Percentiles rank a stretch among this genome's conserved stretches.
Evolutionary conservation across 2,329 filamentous ascomycete genomes (phyloP).

Genomic region (Epichloe aotearoae): DNA sequence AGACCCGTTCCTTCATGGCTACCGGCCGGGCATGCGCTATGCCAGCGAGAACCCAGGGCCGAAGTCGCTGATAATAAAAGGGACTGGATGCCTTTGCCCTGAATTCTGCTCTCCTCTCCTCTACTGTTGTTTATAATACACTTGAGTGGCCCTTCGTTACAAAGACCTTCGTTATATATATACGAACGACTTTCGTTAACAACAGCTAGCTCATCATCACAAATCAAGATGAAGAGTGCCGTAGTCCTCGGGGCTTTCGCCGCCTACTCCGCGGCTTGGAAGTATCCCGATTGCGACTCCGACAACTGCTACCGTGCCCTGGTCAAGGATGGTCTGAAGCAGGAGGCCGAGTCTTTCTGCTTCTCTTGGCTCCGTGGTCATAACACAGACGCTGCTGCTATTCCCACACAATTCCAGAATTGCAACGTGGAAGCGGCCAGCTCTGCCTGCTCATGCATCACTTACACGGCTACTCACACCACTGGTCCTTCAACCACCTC

Average conservation of each 20-base stretch:
- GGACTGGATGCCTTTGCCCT: background rate
- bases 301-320: constrained; percentile 25
- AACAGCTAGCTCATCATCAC: background rate
- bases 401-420: constrained; percentile 20
- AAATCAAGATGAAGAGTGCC: constrained; percentile 21
- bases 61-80: background rate
- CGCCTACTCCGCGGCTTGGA: constrained; percentile 15
- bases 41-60: background rate
- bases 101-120: too few relatives aligned
- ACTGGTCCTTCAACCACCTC: background rate
- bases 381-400: constrained; percentile 13
- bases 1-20: background rate
- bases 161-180: background rate
- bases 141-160: constrained; percentile 3
- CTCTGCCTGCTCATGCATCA: constrained; percentile 26
- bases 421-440: constrained; percentile 14
- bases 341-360: constrained; percentile 19
- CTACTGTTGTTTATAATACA: background rate
- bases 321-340: constrained; percentile 18
- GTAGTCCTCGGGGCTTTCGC: constrained; percentile 20
- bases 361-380: constrained; percentile 17
- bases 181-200: constrained; percentile 13
- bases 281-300: constrained; percentile 17
- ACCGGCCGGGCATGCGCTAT: background rate
- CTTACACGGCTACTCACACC: constrained; percentile 20